Evolutionary conservation across 352 stramenopile genomes (phyloP).

Genomic region (Phytophthora kernoviae): DNA sequence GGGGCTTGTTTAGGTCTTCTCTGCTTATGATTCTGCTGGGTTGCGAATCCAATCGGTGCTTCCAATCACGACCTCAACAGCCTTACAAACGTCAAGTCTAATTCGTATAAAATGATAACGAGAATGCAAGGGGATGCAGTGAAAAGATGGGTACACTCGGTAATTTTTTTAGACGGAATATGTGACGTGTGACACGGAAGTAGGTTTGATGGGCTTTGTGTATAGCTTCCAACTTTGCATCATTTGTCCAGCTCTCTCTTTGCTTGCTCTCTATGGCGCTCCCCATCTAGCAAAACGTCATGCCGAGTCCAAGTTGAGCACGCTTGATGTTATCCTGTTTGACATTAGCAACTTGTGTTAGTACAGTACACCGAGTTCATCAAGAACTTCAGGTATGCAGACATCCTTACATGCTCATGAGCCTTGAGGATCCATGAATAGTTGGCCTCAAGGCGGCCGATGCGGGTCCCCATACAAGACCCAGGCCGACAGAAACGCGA

Average conservation of each 20-base stretch:
- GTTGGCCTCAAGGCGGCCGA: constrained; percentile 90
- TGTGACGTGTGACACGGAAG: constrained; percentile 18
- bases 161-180: no score
- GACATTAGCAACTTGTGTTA: constrained; percentile 5
- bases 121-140: constrained; percentile 23
- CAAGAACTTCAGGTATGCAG: not conserved
- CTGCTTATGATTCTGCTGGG: not conserved
- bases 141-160: constrained; percentile 6
- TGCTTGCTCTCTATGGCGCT: constrained; percentile 16
- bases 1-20: not conserved
- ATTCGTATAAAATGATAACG: constrained; percentile 3
- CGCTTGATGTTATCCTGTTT: constrained; percentile 86
- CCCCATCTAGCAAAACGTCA: constrained; percentile 78
- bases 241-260: constrained; percentile 5
- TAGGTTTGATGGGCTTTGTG: not conserved
- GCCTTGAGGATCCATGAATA: constrained; percentile 92
- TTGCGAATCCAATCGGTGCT: constrained; percentile 8
- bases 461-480: constrained; percentile 87
- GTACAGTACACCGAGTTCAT: no score
- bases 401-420: constrained; percentile 62
- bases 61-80: constrained; percentile 1
- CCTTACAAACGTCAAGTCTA: not conserved
- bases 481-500: constrained; percentile 83
- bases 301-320: constrained; percentile 80
- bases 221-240: constrained; percentile 16